Percentiles rank a stretch among this genome's conserved stretches.
These are phyloP conservation scores for Yamadazyma dushanensis DNA, from an alignment of 1,139 yeast genomes.

Conservation along the genomic window DNA sequence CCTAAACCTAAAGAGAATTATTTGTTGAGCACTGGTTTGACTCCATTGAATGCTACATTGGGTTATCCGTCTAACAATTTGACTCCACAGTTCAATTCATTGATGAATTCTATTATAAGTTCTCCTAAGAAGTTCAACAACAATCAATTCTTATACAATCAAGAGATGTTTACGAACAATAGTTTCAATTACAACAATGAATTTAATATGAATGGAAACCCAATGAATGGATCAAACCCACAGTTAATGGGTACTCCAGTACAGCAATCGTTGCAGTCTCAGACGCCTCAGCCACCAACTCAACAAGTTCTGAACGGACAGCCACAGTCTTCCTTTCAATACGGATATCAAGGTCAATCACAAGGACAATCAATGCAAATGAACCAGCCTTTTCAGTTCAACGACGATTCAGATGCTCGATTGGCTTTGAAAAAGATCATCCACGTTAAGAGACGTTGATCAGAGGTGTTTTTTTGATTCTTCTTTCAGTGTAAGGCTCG, in stretches of 20 bases:
- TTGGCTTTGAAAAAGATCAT: slow-evolving; percentile 43
- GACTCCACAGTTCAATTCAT: slow-evolving; percentile 45
- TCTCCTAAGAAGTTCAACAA: slow-evolving; percentile 32
- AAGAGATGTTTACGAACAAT: slow-evolving; percentile 27
- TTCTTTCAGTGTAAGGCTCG: background rate
- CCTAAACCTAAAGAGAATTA: slow-evolving; percentile 37
- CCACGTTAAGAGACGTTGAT: slow-evolving; percentile 30
- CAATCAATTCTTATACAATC: slow-evolving; percentile 29
- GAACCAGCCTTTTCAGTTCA: slow-evolving; percentile 6
- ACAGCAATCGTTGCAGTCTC: slow-evolving; percentile 7
- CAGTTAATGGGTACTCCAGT: background rate
- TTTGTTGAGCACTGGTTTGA: slow-evolving; percentile 31
- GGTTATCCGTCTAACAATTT: slow-evolving; percentile 22
- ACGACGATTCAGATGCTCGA: slow-evolving; percentile 44
- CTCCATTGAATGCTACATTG: slow-evolving; percentile 22
- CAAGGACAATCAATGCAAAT: slow-evolving; percentile 3
- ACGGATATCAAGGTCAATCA: slow-evolving; percentile 7
- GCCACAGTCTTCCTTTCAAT: slow-evolving; percentile 1
- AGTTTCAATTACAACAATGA: slow-evolving; percentile 6
- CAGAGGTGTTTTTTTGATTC: too few relatives aligned
- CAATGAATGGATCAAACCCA: background rate
- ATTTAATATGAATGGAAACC: slow-evolving; percentile 1
- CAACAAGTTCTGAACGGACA: slow-evolving; percentile 2
- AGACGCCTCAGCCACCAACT: slow-evolving; percentile 6
- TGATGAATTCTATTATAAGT: slow-evolving; percentile 44